Conservation (phyloP, 2,329 filamentous ascomycete genomes). For the Venturia effusa region DNA sequence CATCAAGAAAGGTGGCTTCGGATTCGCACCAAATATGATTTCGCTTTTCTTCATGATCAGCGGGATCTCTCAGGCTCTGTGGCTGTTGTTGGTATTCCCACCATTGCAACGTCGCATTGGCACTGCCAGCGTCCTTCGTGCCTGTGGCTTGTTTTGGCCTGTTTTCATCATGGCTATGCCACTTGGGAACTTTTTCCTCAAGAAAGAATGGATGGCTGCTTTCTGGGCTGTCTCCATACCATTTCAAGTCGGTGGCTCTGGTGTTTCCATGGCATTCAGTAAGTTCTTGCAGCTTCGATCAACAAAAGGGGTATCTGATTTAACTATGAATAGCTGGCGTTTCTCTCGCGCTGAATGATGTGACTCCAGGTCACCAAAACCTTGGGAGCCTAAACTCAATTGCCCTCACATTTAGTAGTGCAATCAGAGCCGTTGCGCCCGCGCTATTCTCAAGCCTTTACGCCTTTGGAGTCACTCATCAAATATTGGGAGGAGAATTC, state of each 20-base stretch:
- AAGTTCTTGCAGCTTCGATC: slow-evolving; percentile 5
- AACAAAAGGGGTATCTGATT: not conserved
- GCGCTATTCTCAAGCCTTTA: slow-evolving; percentile 57
- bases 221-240: slow-evolving; percentile 49
- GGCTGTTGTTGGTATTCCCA: slow-evolving; percentile 63
- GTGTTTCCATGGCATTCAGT: slow-evolving; percentile 59
- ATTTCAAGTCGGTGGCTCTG: slow-evolving; percentile 44
- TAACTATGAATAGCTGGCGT: slow-evolving; percentile 38
- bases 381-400: slow-evolving; percentile 64
- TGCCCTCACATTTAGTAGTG: slow-evolving; percentile 50
- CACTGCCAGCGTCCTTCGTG: slow-evolving; percentile 52
- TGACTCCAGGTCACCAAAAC: slow-evolving; percentile 51
- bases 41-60: slow-evolving; percentile 53
- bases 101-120: slow-evolving; percentile 53
- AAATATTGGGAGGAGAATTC: slow-evolving; percentile 54
- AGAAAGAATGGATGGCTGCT: slow-evolving; percentile 28
- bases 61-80: slow-evolving; percentile 57
- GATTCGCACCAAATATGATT: slow-evolving; percentile 52
- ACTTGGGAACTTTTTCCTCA: slow-evolving; percentile 46
- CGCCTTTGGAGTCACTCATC: slow-evolving; percentile 55
- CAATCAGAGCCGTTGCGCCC: slow-evolving; percentile 54
- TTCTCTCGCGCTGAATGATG: slow-evolving; percentile 66
- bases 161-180: slow-evolving; percentile 49
- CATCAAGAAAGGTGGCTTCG: slow-evolving; percentile 51
- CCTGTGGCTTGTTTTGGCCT: slow-evolving; percentile 50